A percentile compares a stretch with the other conserved stretches of the same genome.
These are phyloP conservation scores for Lentinula detonsa DNA, from an alignment of 768 basidiomycete genomes.

Conservation along the genomic window DNA sequence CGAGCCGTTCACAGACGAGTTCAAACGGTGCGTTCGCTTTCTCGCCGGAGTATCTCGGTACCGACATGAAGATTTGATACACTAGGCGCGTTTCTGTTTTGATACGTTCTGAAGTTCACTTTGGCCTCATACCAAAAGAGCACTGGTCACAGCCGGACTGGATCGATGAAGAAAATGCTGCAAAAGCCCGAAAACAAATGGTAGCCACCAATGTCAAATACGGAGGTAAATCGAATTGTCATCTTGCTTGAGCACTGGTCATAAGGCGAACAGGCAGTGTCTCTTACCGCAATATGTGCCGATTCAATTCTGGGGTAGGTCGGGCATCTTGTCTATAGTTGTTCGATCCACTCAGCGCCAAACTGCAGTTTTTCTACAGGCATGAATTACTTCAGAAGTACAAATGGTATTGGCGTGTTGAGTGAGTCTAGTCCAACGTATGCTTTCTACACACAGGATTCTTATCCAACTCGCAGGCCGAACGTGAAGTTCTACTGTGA, in stretches of 20 bases:
- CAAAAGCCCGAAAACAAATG: slow-evolving; percentile 53
- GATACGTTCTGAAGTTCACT: slow-evolving; percentile 28
- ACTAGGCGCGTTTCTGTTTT: slow-evolving; percentile 23
- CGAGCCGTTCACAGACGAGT: slow-evolving; percentile 66
- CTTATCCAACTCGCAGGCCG: slow-evolving; percentile 40
- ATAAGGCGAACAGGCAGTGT: slow-evolving; percentile 12
- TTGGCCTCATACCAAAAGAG: slow-evolving; percentile 57
- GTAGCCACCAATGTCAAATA: slow-evolving; percentile 38
- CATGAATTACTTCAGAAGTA: slow-evolving; percentile 62
- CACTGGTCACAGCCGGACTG: slow-evolving; percentile 73
- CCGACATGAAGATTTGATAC: neutral
- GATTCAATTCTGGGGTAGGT: slow-evolving; percentile 60
- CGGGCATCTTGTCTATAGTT: neutral
- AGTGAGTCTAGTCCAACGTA: slow-evolving; percentile 34
- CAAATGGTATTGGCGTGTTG: slow-evolving; percentile 78
- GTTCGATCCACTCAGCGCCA: neutral
- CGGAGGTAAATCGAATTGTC: slow-evolving; percentile 16
- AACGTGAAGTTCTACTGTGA: slow-evolving; percentile 76
- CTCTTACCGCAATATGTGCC: slow-evolving; percentile 63
- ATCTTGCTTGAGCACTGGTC: slow-evolving; percentile 34
- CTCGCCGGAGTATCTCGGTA: neutral
- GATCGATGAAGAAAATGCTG: slow-evolving; percentile 68
- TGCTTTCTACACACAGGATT: slow-evolving; percentile 7
- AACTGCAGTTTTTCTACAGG: slow-evolving; percentile 56
- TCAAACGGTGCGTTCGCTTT: slow-evolving; percentile 48